Evolutionary conservation across 1,284 basidiomycete species (phyloP).

Genomic region (Irpex sp.): DNA sequence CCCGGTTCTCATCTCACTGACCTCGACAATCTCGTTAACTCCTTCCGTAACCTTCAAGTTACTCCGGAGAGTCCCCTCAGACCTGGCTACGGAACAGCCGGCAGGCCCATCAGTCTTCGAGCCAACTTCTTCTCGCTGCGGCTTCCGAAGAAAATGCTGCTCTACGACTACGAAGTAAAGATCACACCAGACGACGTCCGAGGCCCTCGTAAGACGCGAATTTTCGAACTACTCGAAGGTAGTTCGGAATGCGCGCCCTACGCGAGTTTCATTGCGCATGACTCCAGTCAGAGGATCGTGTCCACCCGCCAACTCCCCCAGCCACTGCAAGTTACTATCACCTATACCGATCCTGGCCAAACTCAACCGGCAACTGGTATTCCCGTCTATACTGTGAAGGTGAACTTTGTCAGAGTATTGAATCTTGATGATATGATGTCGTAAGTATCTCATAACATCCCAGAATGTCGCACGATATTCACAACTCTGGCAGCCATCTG

Average conservation of each 20-base stretch:
- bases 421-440: slow-evolving; percentile 38
- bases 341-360: slow-evolving; percentile 56
- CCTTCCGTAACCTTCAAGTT: slow-evolving; percentile 1
- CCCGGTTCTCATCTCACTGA: background rate
- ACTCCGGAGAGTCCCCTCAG: slow-evolving; percentile 50
- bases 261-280: slow-evolving; percentile 55
- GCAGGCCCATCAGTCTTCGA: slow-evolving; percentile 48
- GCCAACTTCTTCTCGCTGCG: slow-evolving; percentile 67
- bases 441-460: slow-evolving; percentile 31
- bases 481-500: slow-evolving; percentile 40
- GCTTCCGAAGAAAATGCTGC: slow-evolving; percentile 38
- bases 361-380: slow-evolving; percentile 35
- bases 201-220: slow-evolving; percentile 39
- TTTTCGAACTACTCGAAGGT: slow-evolving; percentile 59
- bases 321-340: slow-evolving; percentile 45
- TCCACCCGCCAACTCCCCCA: slow-evolving; percentile 53
- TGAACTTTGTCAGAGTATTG: slow-evolving; percentile 46
- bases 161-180: slow-evolving; percentile 61
- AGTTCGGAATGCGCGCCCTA: slow-evolving; percentile 38
- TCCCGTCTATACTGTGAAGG: slow-evolving; percentile 48
- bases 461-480: background rate
- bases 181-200: slow-evolving; percentile 38
- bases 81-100: slow-evolving; percentile 63
- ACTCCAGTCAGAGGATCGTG: slow-evolving; percentile 54
- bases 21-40: slow-evolving; percentile 1